Percentiles rank a stretch among this genome's conserved stretches.
Conservation (phyloP, 495 filamentous ascomycete species). For the Neurospora discreta region DNA sequence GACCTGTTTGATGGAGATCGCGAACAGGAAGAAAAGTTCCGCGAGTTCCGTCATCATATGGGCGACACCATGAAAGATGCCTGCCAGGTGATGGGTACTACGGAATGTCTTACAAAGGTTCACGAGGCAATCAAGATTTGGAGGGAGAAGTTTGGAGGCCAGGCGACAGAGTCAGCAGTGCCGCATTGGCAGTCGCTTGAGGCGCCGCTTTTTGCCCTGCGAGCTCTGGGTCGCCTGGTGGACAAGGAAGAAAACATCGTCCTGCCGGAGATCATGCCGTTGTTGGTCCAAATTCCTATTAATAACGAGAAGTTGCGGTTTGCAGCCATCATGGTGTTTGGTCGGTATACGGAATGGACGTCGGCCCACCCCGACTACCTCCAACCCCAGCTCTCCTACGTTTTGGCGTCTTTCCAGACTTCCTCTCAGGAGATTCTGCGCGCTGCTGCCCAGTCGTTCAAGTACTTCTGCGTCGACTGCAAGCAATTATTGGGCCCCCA, state of each 20-base stretch:
- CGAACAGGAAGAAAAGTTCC: constrained; percentile 93
- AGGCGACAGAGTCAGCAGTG: constrained; percentile 62
- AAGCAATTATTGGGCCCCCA: constrained; percentile 70
- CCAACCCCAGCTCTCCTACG: constrained; percentile 84
- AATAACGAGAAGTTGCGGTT: constrained; percentile 97
- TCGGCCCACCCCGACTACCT: constrained; percentile 85
- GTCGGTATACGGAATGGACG: constrained; percentile 96
- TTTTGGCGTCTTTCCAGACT: constrained; percentile 81
- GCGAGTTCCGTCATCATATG: constrained; percentile 93
- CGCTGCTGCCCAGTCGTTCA: constrained; percentile 87
- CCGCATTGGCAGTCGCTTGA: constrained; percentile 95
- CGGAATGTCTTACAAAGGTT: constrained; percentile 80
- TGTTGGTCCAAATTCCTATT: constrained; percentile 86
- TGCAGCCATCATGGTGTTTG: constrained; percentile 92
- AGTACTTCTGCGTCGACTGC: constrained; percentile 94
- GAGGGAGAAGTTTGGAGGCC: constrained; percentile 69
- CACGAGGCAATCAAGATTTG: constrained; percentile 74
- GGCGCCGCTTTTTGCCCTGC: constrained; percentile 86
- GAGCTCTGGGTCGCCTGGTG: constrained; percentile 97
- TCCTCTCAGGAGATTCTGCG: constrained; percentile 76
- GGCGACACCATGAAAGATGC: constrained; percentile 97
- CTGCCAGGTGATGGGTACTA: constrained; percentile 87
- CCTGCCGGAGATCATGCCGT: constrained; percentile 77
- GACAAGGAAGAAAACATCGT: constrained; percentile 75
- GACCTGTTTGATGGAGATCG: constrained; percentile 94